A percentile compares a stretch with the other conserved stretches of the same genome.
Evolutionary conservation across 2,329 filamentous ascomycete genomes (phyloP).

Genomic region (Didymella exigua): DNA sequence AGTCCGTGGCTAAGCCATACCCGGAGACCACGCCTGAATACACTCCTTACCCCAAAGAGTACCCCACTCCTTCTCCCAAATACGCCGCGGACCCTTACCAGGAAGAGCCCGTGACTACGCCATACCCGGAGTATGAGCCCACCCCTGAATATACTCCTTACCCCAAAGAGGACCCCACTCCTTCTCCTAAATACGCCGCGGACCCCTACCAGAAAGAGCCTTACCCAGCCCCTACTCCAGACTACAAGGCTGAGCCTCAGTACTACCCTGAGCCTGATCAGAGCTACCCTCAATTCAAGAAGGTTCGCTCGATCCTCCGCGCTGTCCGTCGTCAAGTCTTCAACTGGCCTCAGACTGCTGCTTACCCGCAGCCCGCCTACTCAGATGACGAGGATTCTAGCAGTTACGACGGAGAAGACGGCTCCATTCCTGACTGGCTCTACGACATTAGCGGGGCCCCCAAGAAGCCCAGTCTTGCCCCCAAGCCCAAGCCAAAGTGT

Average conservation of each 20-base stretch:
- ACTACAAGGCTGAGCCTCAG: not conserved
- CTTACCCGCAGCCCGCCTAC: not conserved
- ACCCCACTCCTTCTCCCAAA: not conserved
- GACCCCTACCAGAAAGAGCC: not conserved
- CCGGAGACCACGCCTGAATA: not conserved
- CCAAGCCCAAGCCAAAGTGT: conserved; percentile 8
- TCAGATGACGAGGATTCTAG: conserved; percentile 14
- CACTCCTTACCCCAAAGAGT: not conserved
- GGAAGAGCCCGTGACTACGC: too few relatives aligned
- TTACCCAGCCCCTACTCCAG: not conserved
- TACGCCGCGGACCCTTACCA: not conserved
- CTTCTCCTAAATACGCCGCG: not conserved
- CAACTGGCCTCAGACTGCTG: not conserved
- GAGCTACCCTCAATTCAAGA: conserved; percentile 12
- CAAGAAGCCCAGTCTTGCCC: conserved; percentile 4
- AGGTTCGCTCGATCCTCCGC: conserved; percentile 10
- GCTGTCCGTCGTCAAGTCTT: conserved; percentile 10
- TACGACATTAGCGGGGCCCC: conserved; percentile 5
- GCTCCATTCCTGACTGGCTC: conserved; percentile 22
- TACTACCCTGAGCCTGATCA: conserved; percentile 11
- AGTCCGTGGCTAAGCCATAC: not conserved
- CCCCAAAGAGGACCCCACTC: not conserved
- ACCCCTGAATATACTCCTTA: conserved; percentile 5
- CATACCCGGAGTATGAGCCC: conserved; percentile 5
- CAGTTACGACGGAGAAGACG: conserved; percentile 12